These are phyloP conservation scores for Psilocybe sp. DNA, from an alignment of 768 basidiomycete species.

Conservation along the genomic window DNA sequence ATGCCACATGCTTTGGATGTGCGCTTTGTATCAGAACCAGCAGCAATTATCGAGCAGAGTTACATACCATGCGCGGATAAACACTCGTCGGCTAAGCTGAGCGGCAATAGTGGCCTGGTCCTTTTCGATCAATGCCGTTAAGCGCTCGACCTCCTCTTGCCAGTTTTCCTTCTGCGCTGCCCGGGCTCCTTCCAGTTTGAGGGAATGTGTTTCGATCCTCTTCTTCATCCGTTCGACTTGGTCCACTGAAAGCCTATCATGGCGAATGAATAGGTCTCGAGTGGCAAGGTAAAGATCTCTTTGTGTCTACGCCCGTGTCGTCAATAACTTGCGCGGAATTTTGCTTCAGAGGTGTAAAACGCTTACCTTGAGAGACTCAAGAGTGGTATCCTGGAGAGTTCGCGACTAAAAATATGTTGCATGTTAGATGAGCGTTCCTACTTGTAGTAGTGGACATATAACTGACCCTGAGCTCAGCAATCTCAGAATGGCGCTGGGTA, in stretches of 20 bases:
- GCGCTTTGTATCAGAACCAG: slow-evolving; percentile 7
- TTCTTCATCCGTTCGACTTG: slow-evolving; percentile 87
- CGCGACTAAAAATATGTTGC: slow-evolving; percentile 46
- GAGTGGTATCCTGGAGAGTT: slow-evolving; percentile 58
- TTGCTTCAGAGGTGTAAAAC: neutral
- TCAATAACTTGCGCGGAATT: neutral
- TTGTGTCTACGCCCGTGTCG: slow-evolving; percentile 27
- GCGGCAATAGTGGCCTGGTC: slow-evolving; percentile 81
- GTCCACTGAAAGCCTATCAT: slow-evolving; percentile 87
- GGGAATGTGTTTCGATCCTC: slow-evolving; percentile 71
- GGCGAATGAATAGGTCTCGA: slow-evolving; percentile 81
- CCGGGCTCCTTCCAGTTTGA: slow-evolving; percentile 76
- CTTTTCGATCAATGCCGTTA: slow-evolving; percentile 70
- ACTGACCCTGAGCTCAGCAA: slow-evolving; percentile 70
- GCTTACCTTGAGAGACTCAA: slow-evolving; percentile 75
- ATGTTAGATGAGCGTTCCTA: slow-evolving; percentile 3
- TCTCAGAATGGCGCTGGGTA: slow-evolving; percentile 68
- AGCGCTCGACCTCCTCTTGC: slow-evolving; percentile 81
- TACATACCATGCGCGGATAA: slow-evolving; percentile 80
- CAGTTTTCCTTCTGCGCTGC: slow-evolving; percentile 75
- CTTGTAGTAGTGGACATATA: neutral
- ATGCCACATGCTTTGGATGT: slow-evolving; percentile 80
- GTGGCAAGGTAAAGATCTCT: slow-evolving; percentile 86
- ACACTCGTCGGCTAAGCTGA: slow-evolving; percentile 75
- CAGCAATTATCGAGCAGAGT: neutral